A percentile compares a stretch with the other conserved stretches of the same genome.
Conservation (phyloP, 345 rosid genomes). For the Moringa oleifera region DNA sequence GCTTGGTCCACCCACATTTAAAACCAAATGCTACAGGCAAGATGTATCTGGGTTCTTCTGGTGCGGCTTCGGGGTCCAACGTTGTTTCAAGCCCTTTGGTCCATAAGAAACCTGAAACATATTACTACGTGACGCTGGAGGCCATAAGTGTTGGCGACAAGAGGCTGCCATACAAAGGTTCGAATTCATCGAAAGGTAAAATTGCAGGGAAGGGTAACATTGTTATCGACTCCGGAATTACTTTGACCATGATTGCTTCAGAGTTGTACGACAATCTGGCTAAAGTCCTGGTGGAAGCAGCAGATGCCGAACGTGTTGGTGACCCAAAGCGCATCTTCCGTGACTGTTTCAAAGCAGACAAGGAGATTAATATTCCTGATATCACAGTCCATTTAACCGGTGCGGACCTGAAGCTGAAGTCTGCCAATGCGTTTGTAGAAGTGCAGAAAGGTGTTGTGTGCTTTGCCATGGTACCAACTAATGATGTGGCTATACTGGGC, state of each 20-base stretch:
- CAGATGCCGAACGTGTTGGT: conserved; percentile 25
- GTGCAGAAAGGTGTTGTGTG: conserved; percentile 28
- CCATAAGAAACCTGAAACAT: conserved; percentile 27
- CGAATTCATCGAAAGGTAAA: neutral
- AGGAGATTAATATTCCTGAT: conserved; percentile 25
- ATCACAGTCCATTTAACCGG: conserved; percentile 44
- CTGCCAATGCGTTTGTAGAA: conserved; percentile 26
- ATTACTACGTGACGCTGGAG: conserved; percentile 45
- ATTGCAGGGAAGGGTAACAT: too few relatives aligned
- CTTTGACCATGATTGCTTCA: conserved; percentile 37
- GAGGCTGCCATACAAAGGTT: conserved; percentile 28
- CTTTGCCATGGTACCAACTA: conserved; percentile 26
- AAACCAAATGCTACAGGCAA: conserved; percentile 26
- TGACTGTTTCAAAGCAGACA: conserved; percentile 22
- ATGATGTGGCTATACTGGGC: conserved; percentile 30
- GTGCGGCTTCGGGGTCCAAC: conserved; percentile 9
- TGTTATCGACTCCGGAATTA: conserved; percentile 55
- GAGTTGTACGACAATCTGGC: conserved; percentile 33
- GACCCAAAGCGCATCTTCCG: too few relatives aligned
- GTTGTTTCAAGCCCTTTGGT: conserved; percentile 39
- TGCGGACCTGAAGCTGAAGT: conserved; percentile 45
- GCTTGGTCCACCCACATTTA: conserved; percentile 36
- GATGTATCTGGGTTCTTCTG: conserved; percentile 49
- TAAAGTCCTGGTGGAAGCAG: conserved; percentile 18
- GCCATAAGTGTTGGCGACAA: conserved; percentile 49